Evolutionary conservation across 768 basidiomycete species (phyloP).

Genomic region (Tulasnella sp.): DNA sequence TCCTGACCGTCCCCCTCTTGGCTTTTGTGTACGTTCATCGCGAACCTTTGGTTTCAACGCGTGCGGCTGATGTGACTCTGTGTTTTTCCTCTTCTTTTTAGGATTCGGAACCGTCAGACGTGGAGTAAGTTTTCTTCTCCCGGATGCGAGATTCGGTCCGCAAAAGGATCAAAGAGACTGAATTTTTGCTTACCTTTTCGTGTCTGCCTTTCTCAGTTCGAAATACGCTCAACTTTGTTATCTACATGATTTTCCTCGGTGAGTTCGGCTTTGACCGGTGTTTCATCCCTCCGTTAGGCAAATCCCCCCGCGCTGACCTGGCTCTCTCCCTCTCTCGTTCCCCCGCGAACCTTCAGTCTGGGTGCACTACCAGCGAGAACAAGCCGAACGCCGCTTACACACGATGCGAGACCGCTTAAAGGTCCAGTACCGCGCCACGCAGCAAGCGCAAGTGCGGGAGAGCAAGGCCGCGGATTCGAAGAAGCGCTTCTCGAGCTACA

Average conservation of each 20-base stretch:
- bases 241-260: conserved; percentile 37
- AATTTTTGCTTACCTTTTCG: neutral
- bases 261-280: neutral
- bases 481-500: conserved; percentile 33
- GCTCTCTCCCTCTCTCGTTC: conserved; percentile 49
- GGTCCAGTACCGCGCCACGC: conserved; percentile 41
- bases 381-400: conserved; percentile 55
- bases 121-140: conserved; percentile 10
- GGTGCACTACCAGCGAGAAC: conserved; percentile 53
- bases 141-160: too few relatives aligned
- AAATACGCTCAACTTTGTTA: conserved; percentile 25
- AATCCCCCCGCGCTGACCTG: too few relatives aligned
- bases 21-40: neutral
- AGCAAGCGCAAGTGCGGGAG: conserved; percentile 63
- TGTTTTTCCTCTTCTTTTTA: neutral
- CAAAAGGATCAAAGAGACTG: too few relatives aligned
- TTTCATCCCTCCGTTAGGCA: too few relatives aligned
- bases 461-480: conserved; percentile 37
- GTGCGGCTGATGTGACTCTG: neutral
- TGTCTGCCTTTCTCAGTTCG: neutral
- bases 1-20: neutral
- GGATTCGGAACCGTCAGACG: neutral
- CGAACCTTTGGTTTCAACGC: neutral
- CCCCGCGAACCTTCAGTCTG: conserved; percentile 32
- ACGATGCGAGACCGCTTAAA: conserved; percentile 60